phyloP scores from a whole-genome alignment of 139 green algal genomes.

The Chlorella sorokiniana region DNA sequence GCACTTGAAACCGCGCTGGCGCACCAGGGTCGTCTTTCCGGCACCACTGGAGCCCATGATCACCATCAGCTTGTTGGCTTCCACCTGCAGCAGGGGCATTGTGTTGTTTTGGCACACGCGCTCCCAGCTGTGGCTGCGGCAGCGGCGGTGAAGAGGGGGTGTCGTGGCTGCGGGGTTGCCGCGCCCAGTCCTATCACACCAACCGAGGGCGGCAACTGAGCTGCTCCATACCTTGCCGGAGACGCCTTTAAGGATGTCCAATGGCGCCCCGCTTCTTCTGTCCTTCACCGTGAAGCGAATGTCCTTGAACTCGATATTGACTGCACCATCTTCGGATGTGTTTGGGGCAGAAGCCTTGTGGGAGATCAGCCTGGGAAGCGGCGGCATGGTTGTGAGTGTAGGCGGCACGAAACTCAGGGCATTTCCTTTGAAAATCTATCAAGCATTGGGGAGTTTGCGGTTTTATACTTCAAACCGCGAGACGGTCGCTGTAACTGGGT shows the following conservation, averaged over 20 bases:
- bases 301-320: slow-evolving; percentile 11
- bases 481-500: too few relatives aligned
- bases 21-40: slow-evolving; percentile 74
- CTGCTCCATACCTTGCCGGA: slow-evolving; percentile 24
- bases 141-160: neutral
- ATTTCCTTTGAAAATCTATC: too few relatives aligned
- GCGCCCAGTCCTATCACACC: too few relatives aligned
- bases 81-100: neutral
- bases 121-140: neutral
- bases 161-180: too few relatives aligned
- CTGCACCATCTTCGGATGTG: too few relatives aligned
- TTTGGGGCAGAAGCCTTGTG: too few relatives aligned
- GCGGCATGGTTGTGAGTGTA: too few relatives aligned
- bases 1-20: neutral
- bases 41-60: slow-evolving; percentile 74
- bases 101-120: too few relatives aligned
- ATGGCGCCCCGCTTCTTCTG: neutral
- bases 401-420: too few relatives aligned
- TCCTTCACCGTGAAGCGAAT: slow-evolving; percentile 29
- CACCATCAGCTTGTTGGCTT: slow-evolving; percentile 43
- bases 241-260: slow-evolving; percentile 54
- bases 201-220: neutral
- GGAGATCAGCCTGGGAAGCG: neutral
- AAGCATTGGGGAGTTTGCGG: too few relatives aligned
- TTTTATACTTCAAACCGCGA: too few relatives aligned